Base-by-base conservation (phyloP, 108 stramenopile species). In the Conticribra weissflogii region DNA sequence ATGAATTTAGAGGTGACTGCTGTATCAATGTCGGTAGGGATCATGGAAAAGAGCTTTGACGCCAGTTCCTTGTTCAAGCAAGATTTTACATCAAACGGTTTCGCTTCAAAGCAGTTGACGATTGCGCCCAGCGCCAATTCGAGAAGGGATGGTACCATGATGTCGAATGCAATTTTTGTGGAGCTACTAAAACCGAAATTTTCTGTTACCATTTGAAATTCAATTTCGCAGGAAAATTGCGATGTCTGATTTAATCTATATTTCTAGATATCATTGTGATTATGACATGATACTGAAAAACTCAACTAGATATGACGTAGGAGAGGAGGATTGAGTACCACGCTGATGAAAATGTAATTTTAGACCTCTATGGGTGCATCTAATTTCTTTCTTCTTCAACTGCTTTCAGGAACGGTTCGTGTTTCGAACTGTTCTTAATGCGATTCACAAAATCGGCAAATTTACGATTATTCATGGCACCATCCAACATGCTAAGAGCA, bases 401-500 rank as follows among this genome's bases (percentile, higher is more conserved):
- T 21, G 80, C 82, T 21, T 81, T 67, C 17, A 93, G 66, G 52
- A 81, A 74, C 25, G 69, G 53, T 19, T 36, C 60, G 50, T 85
- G 88, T 27, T 78, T 83, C 0, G 72, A 51, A 41, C 85, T 85
- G 9, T 66, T 76, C 28, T 76, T 72, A 45, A 79, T 86, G 3
- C 88, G 69, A 41, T 84, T 81, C 16, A 81, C 74, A 66, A 91
- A 88, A 17, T 91, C 88, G 1, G 83, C 87, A 79, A 93, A 93
- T 48, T 82, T 82, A 12, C 83, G 61, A 29, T 66, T 72, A 54
- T 78, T 91, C 83, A 83, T 85, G 12, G 79, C 77, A 1, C 88
- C 93, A 51, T 91, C 90, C 59, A 95, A 59, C 29, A 67, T 69
- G 7, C 79, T 77, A 18, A 92, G 55, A 0, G 84, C 91, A 34